phyloP scores from a whole-genome alignment of 352 stramenopile genomes.

The Phytophthora constricta region DNA sequence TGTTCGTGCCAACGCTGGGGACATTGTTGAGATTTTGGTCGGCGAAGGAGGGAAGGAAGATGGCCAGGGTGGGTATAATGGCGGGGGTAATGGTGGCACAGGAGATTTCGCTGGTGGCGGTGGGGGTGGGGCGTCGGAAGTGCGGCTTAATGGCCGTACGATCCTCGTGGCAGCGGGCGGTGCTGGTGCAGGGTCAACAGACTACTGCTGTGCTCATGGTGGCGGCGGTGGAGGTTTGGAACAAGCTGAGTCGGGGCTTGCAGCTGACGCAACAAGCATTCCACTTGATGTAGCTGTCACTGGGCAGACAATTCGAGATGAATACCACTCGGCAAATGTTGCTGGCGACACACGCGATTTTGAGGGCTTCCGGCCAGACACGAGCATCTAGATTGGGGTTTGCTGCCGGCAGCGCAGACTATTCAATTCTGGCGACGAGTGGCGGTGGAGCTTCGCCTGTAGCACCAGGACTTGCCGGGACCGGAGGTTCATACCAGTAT shows the following conservation, averaged over 20 bases:
- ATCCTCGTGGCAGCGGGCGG: conserved; percentile 77
- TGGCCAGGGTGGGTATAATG: conserved; percentile 67
- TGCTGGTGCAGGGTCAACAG: conserved; percentile 68
- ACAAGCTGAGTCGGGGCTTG: conserved; percentile 51
- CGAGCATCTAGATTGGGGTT: too few species aligned
- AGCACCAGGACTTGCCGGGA: conserved; percentile 42
- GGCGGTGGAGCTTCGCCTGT: conserved; percentile 41
- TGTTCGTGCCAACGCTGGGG: conserved; percentile 48
- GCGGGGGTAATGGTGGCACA: conserved; percentile 63
- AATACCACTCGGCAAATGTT: conserved; percentile 63
- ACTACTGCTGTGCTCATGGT: conserved; percentile 83
- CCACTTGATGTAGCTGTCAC: conserved; percentile 48
- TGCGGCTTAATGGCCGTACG: conserved; percentile 48
- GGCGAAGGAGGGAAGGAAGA: conserved; percentile 53
- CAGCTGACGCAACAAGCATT: conserved; percentile 42
- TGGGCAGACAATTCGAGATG: conserved; percentile 41
- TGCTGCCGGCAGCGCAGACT: conserved; percentile 52
- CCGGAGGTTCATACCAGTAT: conserved; percentile 51
- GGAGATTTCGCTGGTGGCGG: conserved; percentile 67
- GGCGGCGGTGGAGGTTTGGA: conserved; percentile 58
- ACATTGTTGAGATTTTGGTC: conserved; percentile 64
- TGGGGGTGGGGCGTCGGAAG: conserved; percentile 66
- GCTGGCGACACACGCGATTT: conserved; percentile 55
- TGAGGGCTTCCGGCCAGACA: too few species aligned
- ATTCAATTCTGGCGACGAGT: conserved; percentile 59